A percentile compares a stretch with the other conserved stretches of the same genome.
Conservation (phyloP, 2,329 filamentous ascomycete species). For the Lasiodiplodia hormozganensis region DNA sequence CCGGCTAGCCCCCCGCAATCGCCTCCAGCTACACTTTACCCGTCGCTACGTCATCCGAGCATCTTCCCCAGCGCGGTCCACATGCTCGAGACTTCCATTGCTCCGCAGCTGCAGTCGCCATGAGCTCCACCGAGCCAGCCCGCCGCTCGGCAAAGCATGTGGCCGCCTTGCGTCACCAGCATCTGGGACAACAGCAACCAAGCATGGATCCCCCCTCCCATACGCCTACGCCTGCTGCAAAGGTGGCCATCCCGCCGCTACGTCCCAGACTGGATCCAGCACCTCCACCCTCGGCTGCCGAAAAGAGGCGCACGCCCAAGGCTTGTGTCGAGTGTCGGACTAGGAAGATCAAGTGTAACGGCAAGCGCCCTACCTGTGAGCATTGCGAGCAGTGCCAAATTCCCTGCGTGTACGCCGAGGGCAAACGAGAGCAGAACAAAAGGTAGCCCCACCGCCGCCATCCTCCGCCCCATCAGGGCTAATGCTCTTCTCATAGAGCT, state of each 20-base stretch:
- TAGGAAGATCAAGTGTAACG: constrained; percentile 49
- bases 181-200: background rate
- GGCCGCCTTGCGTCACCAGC: background rate
- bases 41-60: background rate
- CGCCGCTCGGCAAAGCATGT: background rate
- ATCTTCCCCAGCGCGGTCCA: background rate
- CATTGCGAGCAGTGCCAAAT: constrained; percentile 41
- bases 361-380: constrained; percentile 41
- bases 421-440: constrained; percentile 45
- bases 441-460: constrained; percentile 35
- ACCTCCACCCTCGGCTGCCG: constrained; percentile 27
- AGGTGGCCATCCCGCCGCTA: constrained; percentile 39
- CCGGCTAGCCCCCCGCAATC: too few relatives aligned
- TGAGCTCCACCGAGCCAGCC: background rate
- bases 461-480: constrained; percentile 28
- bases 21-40: background rate
- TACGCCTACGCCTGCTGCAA: constrained; percentile 28
- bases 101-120: background rate
- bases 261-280: constrained; percentile 34
- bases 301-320: constrained; percentile 38
- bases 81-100: background rate
- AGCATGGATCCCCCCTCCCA: background rate
- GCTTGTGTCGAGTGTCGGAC: constrained; percentile 46
- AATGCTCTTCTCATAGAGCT: constrained; percentile 30
- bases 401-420: constrained; percentile 43